Evolutionary conservation across 768 basidiomycete genomes (phyloP).

Genomic region (Cystobasidium ongulense): DNA sequence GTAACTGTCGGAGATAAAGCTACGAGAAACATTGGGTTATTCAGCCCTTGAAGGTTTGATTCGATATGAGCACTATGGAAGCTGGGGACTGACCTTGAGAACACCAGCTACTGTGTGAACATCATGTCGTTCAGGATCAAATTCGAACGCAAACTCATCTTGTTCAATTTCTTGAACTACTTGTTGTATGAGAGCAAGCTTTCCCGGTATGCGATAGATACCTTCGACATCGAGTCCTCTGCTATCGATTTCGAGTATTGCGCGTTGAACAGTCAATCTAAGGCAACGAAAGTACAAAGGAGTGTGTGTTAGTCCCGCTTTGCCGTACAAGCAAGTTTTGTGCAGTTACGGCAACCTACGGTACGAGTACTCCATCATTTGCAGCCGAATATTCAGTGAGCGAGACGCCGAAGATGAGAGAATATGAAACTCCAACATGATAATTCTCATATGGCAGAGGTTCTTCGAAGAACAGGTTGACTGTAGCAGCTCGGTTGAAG

Average conservation of each 20-base stretch:
- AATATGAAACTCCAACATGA: conserved; percentile 38
- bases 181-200: conserved; percentile 16
- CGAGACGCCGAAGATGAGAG: conserved; percentile 39
- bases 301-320: background rate
- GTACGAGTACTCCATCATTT: conserved; percentile 28
- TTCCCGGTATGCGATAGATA: conserved; percentile 40
- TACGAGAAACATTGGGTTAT: background rate
- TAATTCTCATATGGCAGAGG: conserved; percentile 29
- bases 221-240: conserved; percentile 38
- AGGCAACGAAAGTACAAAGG: background rate
- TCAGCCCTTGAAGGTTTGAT: background rate
- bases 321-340: too few species aligned
- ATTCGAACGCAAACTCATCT: conserved; percentile 38
- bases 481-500: background rate
- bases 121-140: conserved; percentile 36
- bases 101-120: conserved; percentile 36
- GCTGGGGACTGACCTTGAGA: conserved; percentile 32
- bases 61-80: too few species aligned
- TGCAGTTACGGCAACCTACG: conserved; percentile 12
- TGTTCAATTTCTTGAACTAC: conserved; percentile 39
- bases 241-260: conserved; percentile 36
- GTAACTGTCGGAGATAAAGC: conserved; percentile 42
- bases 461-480: conserved; percentile 33
- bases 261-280: conserved; percentile 27
- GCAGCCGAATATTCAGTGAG: conserved; percentile 37